These are phyloP conservation scores for Malassezia restricta DNA, from an alignment of 1,284 basidiomycete genomes.

Conservation along the genomic window DNA sequence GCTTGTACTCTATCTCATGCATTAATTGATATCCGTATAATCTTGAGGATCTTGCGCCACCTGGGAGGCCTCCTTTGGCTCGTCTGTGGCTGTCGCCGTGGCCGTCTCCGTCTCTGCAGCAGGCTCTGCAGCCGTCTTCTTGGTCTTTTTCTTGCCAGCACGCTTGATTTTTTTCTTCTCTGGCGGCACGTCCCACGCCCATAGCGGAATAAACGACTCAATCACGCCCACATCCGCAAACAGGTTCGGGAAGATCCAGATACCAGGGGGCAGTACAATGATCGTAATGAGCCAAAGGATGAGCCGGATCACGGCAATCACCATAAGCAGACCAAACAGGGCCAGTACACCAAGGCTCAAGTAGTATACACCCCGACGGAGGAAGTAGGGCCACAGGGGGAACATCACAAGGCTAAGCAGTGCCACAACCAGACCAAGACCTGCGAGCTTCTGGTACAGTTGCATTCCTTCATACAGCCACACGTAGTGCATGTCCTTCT, in stretches of 20 bases:
- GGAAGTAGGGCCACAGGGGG: constrained; percentile 85
- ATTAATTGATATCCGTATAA: constrained; percentile 13
- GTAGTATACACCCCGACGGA: constrained; percentile 95
- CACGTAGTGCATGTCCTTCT: constrained; percentile 54
- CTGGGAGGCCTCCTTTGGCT: not conserved
- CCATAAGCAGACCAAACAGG: constrained; percentile 81
- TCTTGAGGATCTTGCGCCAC: not conserved
- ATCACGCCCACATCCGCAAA: constrained; percentile 98
- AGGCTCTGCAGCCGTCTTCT: not conserved
- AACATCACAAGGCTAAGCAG: constrained; percentile 98
- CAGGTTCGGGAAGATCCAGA: constrained; percentile 97
- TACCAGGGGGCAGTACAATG: constrained; percentile 71
- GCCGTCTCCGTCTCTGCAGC: not conserved
- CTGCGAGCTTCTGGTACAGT: constrained; percentile 83
- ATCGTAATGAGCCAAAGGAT: constrained; percentile 91
- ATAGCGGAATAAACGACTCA: constrained; percentile 91
- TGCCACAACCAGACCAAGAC: constrained; percentile 75
- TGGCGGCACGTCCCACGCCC: constrained; percentile 88
- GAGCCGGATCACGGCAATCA: constrained; percentile 74
- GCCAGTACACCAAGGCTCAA: constrained; percentile 76
- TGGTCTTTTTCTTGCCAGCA: constrained; percentile 16
- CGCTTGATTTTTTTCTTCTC: constrained; percentile 49
- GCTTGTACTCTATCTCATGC: not conserved
- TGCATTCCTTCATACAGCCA: constrained; percentile 96
- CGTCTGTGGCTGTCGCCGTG: not conserved